phyloP scores from a whole-genome alignment of 768 basidiomycete genomes.

The Gymnopilus dilepis region DNA sequence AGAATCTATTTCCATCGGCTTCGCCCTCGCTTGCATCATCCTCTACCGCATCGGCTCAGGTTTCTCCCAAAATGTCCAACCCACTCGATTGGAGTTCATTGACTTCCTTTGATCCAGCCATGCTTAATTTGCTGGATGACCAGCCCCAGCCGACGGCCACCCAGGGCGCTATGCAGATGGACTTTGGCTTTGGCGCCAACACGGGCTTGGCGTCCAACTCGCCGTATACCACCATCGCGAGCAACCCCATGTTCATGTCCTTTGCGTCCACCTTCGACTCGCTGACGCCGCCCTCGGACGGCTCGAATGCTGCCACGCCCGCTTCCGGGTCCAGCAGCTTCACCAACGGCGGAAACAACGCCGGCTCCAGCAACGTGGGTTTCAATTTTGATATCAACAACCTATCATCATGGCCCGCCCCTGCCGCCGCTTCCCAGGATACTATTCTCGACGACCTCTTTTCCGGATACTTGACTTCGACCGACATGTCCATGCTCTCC shows the following conservation, averaged over 20 bases:
- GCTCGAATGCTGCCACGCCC: slow-evolving; percentile 21
- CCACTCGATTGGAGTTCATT: slow-evolving; percentile 70
- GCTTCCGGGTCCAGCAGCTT: slow-evolving; percentile 18
- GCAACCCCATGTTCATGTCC: slow-evolving; percentile 87
- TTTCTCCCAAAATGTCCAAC: slow-evolving; percentile 44
- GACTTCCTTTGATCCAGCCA: slow-evolving; percentile 71
- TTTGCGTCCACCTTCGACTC: slow-evolving; percentile 65
- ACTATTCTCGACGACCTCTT: slow-evolving; percentile 54
- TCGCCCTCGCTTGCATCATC: slow-evolving; percentile 35
- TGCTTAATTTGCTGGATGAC: slow-evolving; percentile 70
- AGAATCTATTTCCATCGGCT: slow-evolving; percentile 26
- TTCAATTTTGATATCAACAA: slow-evolving; percentile 55
- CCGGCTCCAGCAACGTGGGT: slow-evolving; percentile 30
- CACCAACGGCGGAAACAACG: slow-evolving; percentile 16
- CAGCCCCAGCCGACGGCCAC: slow-evolving; percentile 55
- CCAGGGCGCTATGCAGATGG: slow-evolving; percentile 63
- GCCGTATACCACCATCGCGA: slow-evolving; percentile 80
- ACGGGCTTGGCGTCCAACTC: slow-evolving; percentile 50
- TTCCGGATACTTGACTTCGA: slow-evolving; percentile 39
- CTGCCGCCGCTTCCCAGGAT: slow-evolving; percentile 36
- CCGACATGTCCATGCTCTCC: slow-evolving; percentile 36
- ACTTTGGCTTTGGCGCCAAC: slow-evolving; percentile 59
- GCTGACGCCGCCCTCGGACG: slow-evolving; percentile 32
- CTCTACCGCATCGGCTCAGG: slow-evolving; percentile 34
- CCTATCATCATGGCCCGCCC: slow-evolving; percentile 49